These are phyloP conservation scores for Cercospora janseana DNA, from an alignment of 2,329 filamentous ascomycete genomes.

Conservation along the genomic window DNA sequence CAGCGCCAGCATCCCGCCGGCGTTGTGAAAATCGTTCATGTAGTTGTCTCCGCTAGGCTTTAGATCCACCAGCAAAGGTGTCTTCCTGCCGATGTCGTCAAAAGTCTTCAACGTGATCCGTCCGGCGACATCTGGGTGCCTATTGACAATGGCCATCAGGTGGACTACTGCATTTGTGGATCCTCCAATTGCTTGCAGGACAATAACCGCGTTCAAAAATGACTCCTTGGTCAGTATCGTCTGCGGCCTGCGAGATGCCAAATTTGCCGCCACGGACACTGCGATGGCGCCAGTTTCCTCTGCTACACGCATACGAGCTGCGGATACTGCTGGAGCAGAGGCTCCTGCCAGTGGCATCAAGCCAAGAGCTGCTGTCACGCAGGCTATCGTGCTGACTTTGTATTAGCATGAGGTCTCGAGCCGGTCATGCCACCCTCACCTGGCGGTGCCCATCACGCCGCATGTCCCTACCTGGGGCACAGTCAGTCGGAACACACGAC, in stretches of 20 bases:
- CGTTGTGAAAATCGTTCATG: constrained; percentile 57
- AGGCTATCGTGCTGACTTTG: constrained; percentile 54
- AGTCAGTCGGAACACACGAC: background rate
- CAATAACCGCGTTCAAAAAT: constrained; percentile 49
- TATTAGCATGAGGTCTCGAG: background rate
- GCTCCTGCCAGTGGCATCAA: constrained; percentile 55
- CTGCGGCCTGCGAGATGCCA: constrained; percentile 44
- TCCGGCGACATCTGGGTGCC: constrained; percentile 50
- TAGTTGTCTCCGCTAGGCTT: constrained; percentile 56
- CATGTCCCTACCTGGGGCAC: constrained; percentile 46
- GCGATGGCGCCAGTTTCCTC: constrained; percentile 55
- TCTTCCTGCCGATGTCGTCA: constrained; percentile 50
- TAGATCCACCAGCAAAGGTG: constrained; percentile 51
- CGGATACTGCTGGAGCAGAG: constrained; percentile 54
- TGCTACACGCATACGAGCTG: constrained; percentile 52
- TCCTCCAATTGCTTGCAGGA: constrained; percentile 47
- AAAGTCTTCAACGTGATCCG: constrained; percentile 48
- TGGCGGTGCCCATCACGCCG: constrained; percentile 58
- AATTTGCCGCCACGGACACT: constrained; percentile 42
- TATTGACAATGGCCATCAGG: constrained; percentile 48
- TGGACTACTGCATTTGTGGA: constrained; percentile 48
- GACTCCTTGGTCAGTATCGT: constrained; percentile 48
- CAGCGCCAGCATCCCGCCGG: constrained; percentile 52
- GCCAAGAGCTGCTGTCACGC: constrained; percentile 52
- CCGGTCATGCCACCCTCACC: background rate